phyloP scores from a whole-genome alignment of 257 asterid genomes.

The Plantago major region DNA sequence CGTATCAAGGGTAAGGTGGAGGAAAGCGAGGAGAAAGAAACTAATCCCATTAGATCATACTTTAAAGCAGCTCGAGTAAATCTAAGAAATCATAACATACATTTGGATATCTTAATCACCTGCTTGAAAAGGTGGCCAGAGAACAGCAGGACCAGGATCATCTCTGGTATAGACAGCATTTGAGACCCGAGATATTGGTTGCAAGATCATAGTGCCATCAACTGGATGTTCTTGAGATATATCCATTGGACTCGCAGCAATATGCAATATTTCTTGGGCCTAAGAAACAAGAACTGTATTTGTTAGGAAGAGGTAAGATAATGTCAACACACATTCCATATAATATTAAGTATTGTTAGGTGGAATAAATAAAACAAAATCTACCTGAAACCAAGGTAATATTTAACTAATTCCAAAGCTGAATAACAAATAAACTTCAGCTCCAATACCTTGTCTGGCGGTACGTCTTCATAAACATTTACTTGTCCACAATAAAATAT shows the following conservation, averaged over 20 bases:
- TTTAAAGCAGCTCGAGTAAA: neutral
- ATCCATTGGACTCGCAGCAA: slow-evolving; percentile 74
- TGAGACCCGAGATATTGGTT: slow-evolving; percentile 43
- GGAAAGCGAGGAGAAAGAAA: neutral
- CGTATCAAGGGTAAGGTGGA: neutral
- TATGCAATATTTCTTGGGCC: slow-evolving; percentile 77
- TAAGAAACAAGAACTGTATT: slow-evolving; percentile 24
- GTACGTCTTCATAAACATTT: slow-evolving; percentile 83
- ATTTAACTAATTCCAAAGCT: slow-evolving; percentile 1
- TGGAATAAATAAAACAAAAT: slow-evolving; percentile 7
- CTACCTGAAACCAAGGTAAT: slow-evolving; percentile 1
- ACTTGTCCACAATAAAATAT: slow-evolving; percentile 87
- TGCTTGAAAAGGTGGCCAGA: slow-evolving; percentile 54
- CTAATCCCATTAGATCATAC: slow-evolving; percentile 4
- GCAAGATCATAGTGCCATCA: slow-evolving; percentile 42
- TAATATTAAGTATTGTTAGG: neutral
- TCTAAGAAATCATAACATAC: slow-evolving; percentile 1
- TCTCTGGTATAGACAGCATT: slow-evolving; percentile 39
- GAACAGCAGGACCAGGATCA: slow-evolving; percentile 47
- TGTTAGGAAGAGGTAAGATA: slow-evolving; percentile 15
- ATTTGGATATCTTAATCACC: slow-evolving; percentile 36
- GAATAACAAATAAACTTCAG: slow-evolving; percentile 4
- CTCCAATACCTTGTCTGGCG: slow-evolving; percentile 70
- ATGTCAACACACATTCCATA: no score
- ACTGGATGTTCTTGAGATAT: slow-evolving; percentile 51